Conservation (phyloP, 2,329 filamentous ascomycete species). For the Aspergillus vadensis region DNA sequence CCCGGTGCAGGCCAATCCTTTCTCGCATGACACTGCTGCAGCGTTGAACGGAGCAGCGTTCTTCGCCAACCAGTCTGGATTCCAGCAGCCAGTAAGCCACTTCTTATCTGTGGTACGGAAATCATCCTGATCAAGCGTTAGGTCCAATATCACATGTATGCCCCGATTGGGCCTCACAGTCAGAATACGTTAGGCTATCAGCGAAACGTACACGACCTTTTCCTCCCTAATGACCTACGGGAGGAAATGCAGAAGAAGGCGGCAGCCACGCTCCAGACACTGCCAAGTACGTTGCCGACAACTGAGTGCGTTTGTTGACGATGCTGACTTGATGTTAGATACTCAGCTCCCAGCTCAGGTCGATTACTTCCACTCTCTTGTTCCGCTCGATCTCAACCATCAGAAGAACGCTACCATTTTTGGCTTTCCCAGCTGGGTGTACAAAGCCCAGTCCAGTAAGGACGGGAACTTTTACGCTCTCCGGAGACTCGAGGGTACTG, state of each 20-base stretch:
- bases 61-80: conserved; percentile 62
- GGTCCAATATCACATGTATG: conserved; percentile 92
- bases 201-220: conserved; percentile 84
- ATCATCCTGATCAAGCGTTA: conserved; percentile 31
- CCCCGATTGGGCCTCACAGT: conserved; percentile 78
- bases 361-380: conserved; percentile 88
- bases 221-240: conserved; percentile 80
- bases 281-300: conserved; percentile 63
- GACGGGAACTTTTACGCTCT: conserved; percentile 88
- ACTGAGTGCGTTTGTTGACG: neutral
- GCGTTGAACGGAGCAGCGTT: conserved; percentile 65
- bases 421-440: conserved; percentile 89
- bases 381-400: conserved; percentile 80
- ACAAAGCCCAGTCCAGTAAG: conserved; percentile 87
- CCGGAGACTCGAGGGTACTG: conserved; percentile 74
- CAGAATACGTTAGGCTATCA: conserved; percentile 84
- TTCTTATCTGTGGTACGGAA: no score
- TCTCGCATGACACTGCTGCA: conserved; percentile 67
- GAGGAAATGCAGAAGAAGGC: conserved; percentile 88
- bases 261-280: conserved; percentile 79
- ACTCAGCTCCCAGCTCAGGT: conserved; percentile 72
- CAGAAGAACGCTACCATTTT: conserved; percentile 78
- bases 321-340: conserved; percentile 42
- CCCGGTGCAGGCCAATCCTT: conserved; percentile 68
- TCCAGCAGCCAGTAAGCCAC: conserved; percentile 63